Base-by-base conservation (phyloP, 2,329 filamentous ascomycete species). In the Pseudogymnoascus sp. region DNA sequence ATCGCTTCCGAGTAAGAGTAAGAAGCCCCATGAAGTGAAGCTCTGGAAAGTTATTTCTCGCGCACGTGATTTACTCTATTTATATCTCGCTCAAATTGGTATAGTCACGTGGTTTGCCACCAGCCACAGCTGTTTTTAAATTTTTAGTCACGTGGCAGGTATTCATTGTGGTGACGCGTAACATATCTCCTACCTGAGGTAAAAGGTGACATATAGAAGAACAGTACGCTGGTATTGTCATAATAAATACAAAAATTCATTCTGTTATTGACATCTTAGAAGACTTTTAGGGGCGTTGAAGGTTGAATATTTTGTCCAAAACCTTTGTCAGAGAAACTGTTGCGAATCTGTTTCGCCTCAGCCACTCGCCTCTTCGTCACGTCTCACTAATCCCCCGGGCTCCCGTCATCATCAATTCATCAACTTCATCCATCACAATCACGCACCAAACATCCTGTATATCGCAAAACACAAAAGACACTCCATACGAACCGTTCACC, bases 381-480 rank as follows among this genome's bases (percentile, higher is more conserved):
- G 48, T 51, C 51, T 48, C 39, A 35, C 60, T 55, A 27, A 42
- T 35, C 41, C 35, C 17, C 31, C 31, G 39, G 55, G 1, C 36
- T 44, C 41, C 35, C 42, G 17, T 33, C 39, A 15, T 38, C 60
- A 60, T 63, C 35, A 13, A 33, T 38, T 31, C n/a, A 35, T 17
- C 51, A 33, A 39, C 48, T 59, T 60, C 39, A 35, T 44, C 36
- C 25, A 51, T 58, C 39, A 27, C 36, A 48, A 27, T 25, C 63
- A 64, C 33, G 9, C 33, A 6, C 31, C 29, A 61, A 33, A 61
- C 81, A 70, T 21, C 48, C 15, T 21, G 29, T 33, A 33, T 2
- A 33, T 55, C 48, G 7, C 29, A 33, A 21, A 5, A n/a, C 29
- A 55, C n/a, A 13, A 33, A 33, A 33, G 15, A 21, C 9, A 13